phyloP scores from a whole-genome alignment of 106 monocot species.

The Acorus calamus region DNA sequence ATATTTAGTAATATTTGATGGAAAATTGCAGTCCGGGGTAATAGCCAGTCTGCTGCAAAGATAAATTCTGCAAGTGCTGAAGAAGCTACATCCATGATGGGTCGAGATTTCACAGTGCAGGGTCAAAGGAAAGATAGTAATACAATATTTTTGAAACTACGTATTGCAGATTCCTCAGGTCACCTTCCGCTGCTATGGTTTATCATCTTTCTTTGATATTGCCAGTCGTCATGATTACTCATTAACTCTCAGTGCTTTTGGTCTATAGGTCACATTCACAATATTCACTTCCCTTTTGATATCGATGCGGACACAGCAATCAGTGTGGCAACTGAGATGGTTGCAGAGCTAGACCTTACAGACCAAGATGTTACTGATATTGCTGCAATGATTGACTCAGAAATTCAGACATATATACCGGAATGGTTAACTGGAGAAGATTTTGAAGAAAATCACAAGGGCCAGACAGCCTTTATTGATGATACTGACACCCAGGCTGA shows the following conservation, averaged over 20 bases:
- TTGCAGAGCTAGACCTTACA: conserved; percentile 41
- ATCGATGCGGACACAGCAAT: conserved; percentile 59
- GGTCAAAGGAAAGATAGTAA: conserved; percentile 43
- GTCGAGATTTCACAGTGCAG: conserved; percentile 44
- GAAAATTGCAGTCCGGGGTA: neutral
- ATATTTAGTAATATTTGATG: conserved; percentile 5
- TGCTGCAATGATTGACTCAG: conserved; percentile 68
- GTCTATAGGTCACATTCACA: conserved; percentile 39
- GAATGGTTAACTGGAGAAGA: conserved; percentile 27
- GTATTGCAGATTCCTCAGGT: conserved; percentile 63
- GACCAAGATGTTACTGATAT: conserved; percentile 60
- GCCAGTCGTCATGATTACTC: too few species aligned
- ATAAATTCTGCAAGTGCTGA: neutral
- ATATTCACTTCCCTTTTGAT: conserved; percentile 71
- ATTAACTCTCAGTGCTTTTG: neutral
- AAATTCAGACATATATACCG: conserved; percentile 52
- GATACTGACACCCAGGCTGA: conserved; percentile 24
- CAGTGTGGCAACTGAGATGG: conserved; percentile 67
- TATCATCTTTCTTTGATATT: neutral
- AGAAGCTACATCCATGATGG: conserved; percentile 3
- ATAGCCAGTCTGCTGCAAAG: conserved; percentile 9
- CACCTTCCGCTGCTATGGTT: neutral
- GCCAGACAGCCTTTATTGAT: conserved; percentile 2
- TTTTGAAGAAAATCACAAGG: conserved; percentile 8
- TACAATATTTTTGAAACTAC: conserved; percentile 44